Evolutionary conservation across 192 early-diverging fungal genomes (phyloP), one percentile per base, ranked within the genome.

Genomic region (Backusella tuberculispora): DNA sequence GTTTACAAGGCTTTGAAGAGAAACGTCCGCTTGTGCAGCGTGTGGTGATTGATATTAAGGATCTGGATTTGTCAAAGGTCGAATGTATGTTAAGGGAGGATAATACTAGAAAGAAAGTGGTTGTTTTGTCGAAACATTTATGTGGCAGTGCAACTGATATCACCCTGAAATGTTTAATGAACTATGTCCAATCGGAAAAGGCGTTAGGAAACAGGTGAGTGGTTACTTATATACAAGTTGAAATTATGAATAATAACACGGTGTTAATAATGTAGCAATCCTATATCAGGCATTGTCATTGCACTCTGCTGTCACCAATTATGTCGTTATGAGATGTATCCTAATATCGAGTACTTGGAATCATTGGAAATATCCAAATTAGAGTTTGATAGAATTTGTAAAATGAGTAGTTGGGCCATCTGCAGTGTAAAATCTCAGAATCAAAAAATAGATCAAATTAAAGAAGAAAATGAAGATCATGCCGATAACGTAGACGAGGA

Each of bases 91-190:
- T 74, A 40, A 66, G 66, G 37, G 14, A 44, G 10, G 24, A 74
- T 3, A 53, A 50, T 2, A 48, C 79, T 6, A 80, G 79, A 42
- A 84, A 88, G 24, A 88, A 84, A 9, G 80, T 94, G n/a, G 88
- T 95, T 5, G 91, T 87, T 3, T 82, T 90, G 53, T 96, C 95
- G 12, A 97, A 97, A 76, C 96, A 97, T 80, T 85, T 97, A 63
- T 97, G 96, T 83, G 96, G 96, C 37, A 86, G 88, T 13, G 96
- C 95, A 6, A 96, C 96, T 0, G 96, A 97, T 79, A 82, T 96
- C 38, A 92, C 94, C 0, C 81, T 97, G 26, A 89, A 88, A 68
- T 94, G 94, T 41, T 72, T 95, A 10, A 81, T 85, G 40, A 82
- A 88, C 66, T 88, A 87, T 72, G 72, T 75, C 6, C 69, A 81